Evolutionary conservation across 2,329 filamentous ascomycete species (phyloP), one percentile per base, ranked within the genome.

Genomic region (Fusarium beomiforme): DNA sequence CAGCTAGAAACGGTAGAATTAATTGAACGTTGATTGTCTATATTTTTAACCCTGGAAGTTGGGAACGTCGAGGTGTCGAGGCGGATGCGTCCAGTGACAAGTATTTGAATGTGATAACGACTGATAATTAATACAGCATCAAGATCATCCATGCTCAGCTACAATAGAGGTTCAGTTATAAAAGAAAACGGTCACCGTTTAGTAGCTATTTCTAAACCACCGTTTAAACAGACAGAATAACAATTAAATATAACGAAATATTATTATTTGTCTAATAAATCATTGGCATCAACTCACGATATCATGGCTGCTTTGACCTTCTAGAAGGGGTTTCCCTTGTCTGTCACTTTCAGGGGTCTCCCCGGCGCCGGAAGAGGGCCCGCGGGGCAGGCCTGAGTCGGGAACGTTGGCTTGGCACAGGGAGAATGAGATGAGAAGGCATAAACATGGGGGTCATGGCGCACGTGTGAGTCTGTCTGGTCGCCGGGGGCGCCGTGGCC

Each of bases 321-420:
- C 75, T 76, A 76, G 75, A 76, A 76, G 70, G 56, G 39, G n/a
- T 43, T 50, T 21, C 60, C 67, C 70, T 56, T 69, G 70, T 46
- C 67, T 53, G 66, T 54, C 65, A 71, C 51, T 37, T 23, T 68
- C 74, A 71, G 68, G 74, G 73, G 68, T 36, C 44, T 43, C 43
- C 54, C 64, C 39, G 64, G 64, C 58, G 34, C 72, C 74, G 74
- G 74, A 75, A 76, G 64, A 54, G 21, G 65, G 47, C 56, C 74
- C 74, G 70, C 67, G 64, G 42, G 56, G 23, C 26, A 37, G 41
- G 39, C 37, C 51, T 64, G 73, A 76, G 70, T 75, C 71, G 59
- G 65, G 50, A 49, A 59, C 59, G 44, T 59, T 62, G 43, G 57
- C 70, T 61, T 67, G 67, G 67, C 56, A 57, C 46, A 53, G 36